Base-by-base conservation (phyloP, 768 basidiomycete species). In the Arthromyces matolae region DNA sequence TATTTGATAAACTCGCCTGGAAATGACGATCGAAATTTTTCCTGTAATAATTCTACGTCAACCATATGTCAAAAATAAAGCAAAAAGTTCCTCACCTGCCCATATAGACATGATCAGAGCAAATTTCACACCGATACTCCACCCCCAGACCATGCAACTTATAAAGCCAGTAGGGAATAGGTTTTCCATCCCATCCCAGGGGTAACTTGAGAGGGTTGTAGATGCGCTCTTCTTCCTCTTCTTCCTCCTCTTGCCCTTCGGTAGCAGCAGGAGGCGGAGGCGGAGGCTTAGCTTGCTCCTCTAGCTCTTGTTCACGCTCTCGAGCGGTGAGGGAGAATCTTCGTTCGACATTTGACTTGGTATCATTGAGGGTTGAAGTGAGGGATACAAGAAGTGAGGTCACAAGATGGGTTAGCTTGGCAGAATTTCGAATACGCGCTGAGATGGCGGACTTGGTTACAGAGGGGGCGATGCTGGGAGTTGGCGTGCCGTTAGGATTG, bases 131-230 rank as follows among this genome's bases (percentile, higher is more conserved):
- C 47, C 84, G 81, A 65, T 97, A 99, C 66, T 95, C 92, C 23
- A 96, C 93, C n/a, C 96, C 96, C 29, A 98, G 76, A 8, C 96
- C 96, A 62, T 99, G 96, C 29, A 99, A 71, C 68, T 98, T 98
- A 72, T 94, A 99, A 45, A 99, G 58, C 94, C 94, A 97, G 63
- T 95, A 97, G 27, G 96, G 96, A 60, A 99, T 99, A 16, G 96
- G 96, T 63, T 98, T 98, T 25, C 95, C 94, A 61, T 99, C 96
- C 93, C 93, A 97, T 4, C 93, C 93, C 18, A 97, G 76, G 12
- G 96, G 96, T 33, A 98, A 72, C 70, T 98, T 98, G 41, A 98
- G 80, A 37, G 96, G 96, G 57, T 99, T 99, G 69, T 98, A 99
- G 27, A 99, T 93, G 56, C 91, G 82, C 60, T 93, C 95, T 59